These are phyloP conservation scores for Clavispora carvajalis DNA, from an alignment of 805 yeast species.

Conservation along the genomic window DNA sequence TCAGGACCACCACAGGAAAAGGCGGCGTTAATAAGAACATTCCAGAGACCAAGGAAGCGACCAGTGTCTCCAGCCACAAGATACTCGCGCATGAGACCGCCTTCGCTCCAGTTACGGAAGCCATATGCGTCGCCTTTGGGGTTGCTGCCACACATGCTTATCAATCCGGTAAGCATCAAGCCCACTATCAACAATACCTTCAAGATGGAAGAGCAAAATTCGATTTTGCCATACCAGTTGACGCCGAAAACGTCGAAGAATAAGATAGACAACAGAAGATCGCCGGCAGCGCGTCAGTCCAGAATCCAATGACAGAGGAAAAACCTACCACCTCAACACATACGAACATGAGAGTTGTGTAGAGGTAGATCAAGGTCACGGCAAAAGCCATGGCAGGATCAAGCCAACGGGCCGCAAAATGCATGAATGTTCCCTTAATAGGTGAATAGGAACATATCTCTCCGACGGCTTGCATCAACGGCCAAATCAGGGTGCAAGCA, in stretches of 20 bases:
- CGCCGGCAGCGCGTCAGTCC: slow-evolving; percentile 30
- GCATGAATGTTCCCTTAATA: slow-evolving; percentile 31
- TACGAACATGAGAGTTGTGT: slow-evolving; percentile 29
- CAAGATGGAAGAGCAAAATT: slow-evolving; percentile 18
- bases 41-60: slow-evolving; percentile 58
- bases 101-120: slow-evolving; percentile 30
- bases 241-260: slow-evolving; percentile 24
- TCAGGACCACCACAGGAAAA: slow-evolving; percentile 56
- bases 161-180: slow-evolving; percentile 31
- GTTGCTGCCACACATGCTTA: slow-evolving; percentile 36
- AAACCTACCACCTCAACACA: slow-evolving; percentile 31
- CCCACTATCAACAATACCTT: slow-evolving; percentile 27
- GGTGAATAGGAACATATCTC: slow-evolving; percentile 36
- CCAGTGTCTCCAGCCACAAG: slow-evolving; percentile 48
- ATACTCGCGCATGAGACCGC: slow-evolving; percentile 26
- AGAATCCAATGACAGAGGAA: slow-evolving; percentile 24
- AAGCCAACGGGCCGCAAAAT: slow-evolving; percentile 30
- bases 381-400: slow-evolving; percentile 36
- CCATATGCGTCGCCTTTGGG: slow-evolving; percentile 32
- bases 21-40: slow-evolving; percentile 58
- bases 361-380: slow-evolving; percentile 27
- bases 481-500: slow-evolving; percentile 29
- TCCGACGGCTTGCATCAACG: slow-evolving; percentile 33
- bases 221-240: slow-evolving; percentile 19
- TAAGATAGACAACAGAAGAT: slow-evolving; percentile 25